These are phyloP conservation scores for Sporobolus alterniflorus DNA, from an alignment of 202 grass and related monocot species.

Conservation along the genomic window DNA sequence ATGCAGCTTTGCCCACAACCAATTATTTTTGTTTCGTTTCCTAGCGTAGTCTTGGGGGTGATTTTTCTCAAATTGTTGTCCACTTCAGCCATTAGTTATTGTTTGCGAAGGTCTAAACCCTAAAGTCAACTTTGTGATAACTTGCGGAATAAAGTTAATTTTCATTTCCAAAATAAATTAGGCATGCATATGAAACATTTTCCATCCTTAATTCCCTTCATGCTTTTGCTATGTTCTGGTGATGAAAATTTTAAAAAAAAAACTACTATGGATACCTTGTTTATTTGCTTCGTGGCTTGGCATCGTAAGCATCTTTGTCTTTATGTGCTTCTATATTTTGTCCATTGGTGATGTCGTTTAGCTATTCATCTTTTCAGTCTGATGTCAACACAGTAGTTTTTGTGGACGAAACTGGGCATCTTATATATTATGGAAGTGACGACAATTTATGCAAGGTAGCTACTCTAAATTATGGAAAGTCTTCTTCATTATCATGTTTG, in stretches of 20 bases:
- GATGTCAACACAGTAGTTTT: conserved; percentile 92
- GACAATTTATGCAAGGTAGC: conserved; percentile 92
- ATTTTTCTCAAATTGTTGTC: not conserved
- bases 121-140: not conserved
- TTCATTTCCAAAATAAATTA: conserved; percentile 5
- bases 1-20: not conserved
- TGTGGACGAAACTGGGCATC: conserved; percentile 78
- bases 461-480: conserved; percentile 23
- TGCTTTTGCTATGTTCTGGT: not conserved
- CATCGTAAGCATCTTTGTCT: conserved; percentile 22
- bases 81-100: not conserved
- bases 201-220: not conserved
- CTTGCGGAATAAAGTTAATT: not conserved
- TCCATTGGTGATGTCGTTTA: not conserved
- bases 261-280: not conserved
- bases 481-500: not conserved
- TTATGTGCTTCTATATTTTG: conserved; percentile 6
- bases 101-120: not conserved
- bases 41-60: not conserved
- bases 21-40: not conserved
- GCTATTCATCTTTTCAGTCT: conserved; percentile 53
- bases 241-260: not conserved
- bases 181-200: not conserved
- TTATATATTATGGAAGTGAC: conserved; percentile 94
- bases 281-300: not conserved